Conservation (phyloP, 305 asterid genomes). For the Fraxinus sp. region DNA sequence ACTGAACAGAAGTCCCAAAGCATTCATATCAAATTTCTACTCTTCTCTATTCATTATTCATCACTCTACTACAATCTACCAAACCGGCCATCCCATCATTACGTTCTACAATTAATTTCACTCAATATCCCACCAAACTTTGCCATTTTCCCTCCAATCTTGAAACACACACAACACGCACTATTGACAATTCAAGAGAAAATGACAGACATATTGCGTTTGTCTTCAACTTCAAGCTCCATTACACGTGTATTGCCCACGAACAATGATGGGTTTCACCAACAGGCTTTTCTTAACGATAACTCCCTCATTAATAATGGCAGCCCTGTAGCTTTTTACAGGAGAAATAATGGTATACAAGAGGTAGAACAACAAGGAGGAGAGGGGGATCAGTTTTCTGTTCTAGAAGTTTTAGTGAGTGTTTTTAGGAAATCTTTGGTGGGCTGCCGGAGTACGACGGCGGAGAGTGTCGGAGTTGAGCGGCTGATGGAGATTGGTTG, state of each 20-base stretch:
- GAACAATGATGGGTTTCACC: conserved; percentile 67
- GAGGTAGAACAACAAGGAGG: conserved; percentile 37
- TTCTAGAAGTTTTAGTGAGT: conserved; percentile 40
- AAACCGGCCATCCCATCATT: conserved; percentile 30
- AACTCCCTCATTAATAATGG: conserved; percentile 35
- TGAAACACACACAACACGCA: conserved; percentile 44
- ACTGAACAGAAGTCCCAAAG: conserved; percentile 32
- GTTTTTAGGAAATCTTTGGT: conserved; percentile 57
- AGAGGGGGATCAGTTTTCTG: conserved; percentile 42
- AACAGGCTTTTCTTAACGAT: conserved; percentile 38
- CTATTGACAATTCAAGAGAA: conserved; percentile 10
- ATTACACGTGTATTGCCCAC: conserved; percentile 26
- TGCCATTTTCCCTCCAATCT: conserved; percentile 33
- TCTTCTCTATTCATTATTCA: conserved; percentile 14
- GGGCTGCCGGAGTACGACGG: conserved; percentile 39
- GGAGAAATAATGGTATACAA: conserved; percentile 27
- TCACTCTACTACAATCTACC: conserved; percentile 43
- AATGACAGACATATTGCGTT: conserved; percentile 45
- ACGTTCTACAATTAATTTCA: conserved; percentile 15
- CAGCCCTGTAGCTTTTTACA: conserved; percentile 49
- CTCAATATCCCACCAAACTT: conserved; percentile 40
- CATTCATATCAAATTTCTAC: conserved; percentile 16
- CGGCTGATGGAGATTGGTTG: conserved; percentile 73
- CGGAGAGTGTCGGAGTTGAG: conserved; percentile 35
- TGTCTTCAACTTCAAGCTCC: conserved; percentile 43